A percentile compares a stretch with the other conserved stretches of the same genome.
Conservation (phyloP, 2,329 filamentous ascomycete genomes). For the Aspergillus sp. region DNA sequence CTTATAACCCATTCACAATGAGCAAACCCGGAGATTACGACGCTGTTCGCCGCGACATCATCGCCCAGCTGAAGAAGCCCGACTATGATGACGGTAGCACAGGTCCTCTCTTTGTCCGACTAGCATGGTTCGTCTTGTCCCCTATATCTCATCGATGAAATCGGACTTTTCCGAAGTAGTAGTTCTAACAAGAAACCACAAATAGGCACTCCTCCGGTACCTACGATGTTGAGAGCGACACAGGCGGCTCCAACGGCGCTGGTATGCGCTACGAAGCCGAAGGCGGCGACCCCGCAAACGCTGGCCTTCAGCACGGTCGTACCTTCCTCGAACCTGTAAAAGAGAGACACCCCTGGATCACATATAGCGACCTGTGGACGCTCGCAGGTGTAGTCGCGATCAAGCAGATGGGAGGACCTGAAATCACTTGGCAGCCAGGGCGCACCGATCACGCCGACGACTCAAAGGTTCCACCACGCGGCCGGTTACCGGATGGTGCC, state of each 20-base stretch:
- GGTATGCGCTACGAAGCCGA: constrained; percentile 66
- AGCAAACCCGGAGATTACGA: constrained; percentile 40
- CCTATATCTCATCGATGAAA: neutral
- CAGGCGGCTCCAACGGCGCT: constrained; percentile 64
- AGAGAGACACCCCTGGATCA: constrained; percentile 60
- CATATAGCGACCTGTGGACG: constrained; percentile 66
- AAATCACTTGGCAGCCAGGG: constrained; percentile 57
- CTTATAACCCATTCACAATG: constrained; percentile 24
- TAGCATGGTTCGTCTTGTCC: constrained; percentile 55
- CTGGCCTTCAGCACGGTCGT: constrained; percentile 63
- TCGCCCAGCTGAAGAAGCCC: constrained; percentile 56
- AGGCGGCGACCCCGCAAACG: constrained; percentile 65
- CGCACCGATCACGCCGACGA: constrained; percentile 64
- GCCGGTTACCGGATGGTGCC: constrained; percentile 56
- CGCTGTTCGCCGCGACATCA: constrained; percentile 56
- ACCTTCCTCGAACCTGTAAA: constrained; percentile 65
- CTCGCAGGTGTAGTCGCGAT: constrained; percentile 61
- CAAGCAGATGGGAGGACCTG: constrained; percentile 60
- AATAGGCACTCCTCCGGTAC: constrained; percentile 63
- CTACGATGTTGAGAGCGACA: constrained; percentile 59
- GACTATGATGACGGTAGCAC: constrained; percentile 66
- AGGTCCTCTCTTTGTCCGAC: constrained; percentile 62
- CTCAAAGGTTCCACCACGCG: constrained; percentile 58
- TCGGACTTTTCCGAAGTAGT: neutral
- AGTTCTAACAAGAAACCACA: neutral